Percentiles rank a stretch among this genome's conserved stretches.
These are phyloP conservation scores for Phytopythium litorale DNA, from an alignment of 352 stramenopile genomes.

Conservation along the genomic window DNA sequence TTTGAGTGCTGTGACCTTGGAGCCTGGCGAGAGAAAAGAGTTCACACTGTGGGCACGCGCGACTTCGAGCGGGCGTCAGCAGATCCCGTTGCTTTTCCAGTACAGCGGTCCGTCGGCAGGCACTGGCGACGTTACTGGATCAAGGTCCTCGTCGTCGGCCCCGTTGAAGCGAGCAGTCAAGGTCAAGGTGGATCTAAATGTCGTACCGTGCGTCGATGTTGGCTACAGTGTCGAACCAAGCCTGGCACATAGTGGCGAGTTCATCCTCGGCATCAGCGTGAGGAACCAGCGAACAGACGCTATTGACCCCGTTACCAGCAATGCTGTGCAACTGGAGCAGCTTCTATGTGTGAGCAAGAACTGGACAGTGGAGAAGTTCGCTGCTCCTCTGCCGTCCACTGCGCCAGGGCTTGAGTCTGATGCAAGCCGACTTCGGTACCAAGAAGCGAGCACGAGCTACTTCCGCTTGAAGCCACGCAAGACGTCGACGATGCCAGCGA, in stretches of 20 bases:
- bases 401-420: conserved; percentile 16
- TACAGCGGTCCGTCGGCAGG: conserved; percentile 37
- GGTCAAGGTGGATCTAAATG: conserved; percentile 53
- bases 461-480: conserved; percentile 50
- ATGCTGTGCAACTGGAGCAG: conserved; percentile 45
- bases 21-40: conserved; percentile 42
- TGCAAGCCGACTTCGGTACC: conserved; percentile 43
- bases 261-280: conserved; percentile 71
- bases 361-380: conserved; percentile 58
- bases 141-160: conserved; percentile 8
- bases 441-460: conserved; percentile 76
- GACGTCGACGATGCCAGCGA: background rate
- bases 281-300: conserved; percentile 44
- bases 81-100: conserved; percentile 60
- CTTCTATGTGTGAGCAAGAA: conserved; percentile 56
- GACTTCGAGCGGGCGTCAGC: conserved; percentile 30
- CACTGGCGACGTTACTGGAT: conserved; percentile 9
- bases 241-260: conserved; percentile 56
- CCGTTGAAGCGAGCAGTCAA: conserved; percentile 38
- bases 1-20: conserved; percentile 43
- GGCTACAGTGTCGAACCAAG: conserved; percentile 68
- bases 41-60: conserved; percentile 56
- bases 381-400: conserved; percentile 3
- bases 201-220: conserved; percentile 57
- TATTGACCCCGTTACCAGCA: conserved; percentile 17